Percentiles rank a stretch among this genome's conserved stretches.
These are phyloP conservation scores for Penicillium bovifimosum DNA, from an alignment of 495 filamentous ascomycete genomes.

Conservation along the genomic window DNA sequence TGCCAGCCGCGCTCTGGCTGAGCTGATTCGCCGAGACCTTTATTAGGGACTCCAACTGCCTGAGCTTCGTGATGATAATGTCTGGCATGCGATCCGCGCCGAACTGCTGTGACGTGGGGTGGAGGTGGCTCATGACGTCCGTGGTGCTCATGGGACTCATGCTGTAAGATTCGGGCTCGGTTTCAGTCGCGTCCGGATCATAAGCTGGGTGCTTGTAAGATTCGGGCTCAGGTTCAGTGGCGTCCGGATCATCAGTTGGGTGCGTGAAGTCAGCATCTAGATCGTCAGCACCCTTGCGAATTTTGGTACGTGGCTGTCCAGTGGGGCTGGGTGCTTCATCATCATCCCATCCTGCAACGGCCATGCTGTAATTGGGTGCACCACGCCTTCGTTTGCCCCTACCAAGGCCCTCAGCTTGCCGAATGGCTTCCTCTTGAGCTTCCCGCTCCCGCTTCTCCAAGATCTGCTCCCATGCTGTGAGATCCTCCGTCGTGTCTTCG, in stretches of 20 bases:
- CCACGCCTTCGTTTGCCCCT: slow-evolving; percentile 66
- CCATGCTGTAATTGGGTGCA: slow-evolving; percentile 38
- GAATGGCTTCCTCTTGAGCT: slow-evolving; percentile 60
- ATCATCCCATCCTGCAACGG: slow-evolving; percentile 7
- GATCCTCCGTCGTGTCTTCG: slow-evolving; percentile 39
- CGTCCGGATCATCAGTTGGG: neutral
- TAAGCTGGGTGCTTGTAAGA: neutral
- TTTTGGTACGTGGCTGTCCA: slow-evolving; percentile 23
- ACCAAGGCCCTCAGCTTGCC: slow-evolving; percentile 64
- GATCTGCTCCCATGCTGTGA: slow-evolving; percentile 83
- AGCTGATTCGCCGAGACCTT: too few relatives aligned
- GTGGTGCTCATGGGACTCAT: too few relatives aligned
- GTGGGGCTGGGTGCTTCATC: slow-evolving; percentile 1
- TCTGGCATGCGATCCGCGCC: too few relatives aligned
- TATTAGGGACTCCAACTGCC: too few relatives aligned
- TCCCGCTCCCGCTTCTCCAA: slow-evolving; percentile 73
- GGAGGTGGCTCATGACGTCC: too few relatives aligned
- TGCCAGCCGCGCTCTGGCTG: too few relatives aligned
- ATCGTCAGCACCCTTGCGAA: slow-evolving; percentile 12
- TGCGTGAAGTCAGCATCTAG: slow-evolving; percentile 9
- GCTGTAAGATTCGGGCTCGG: neutral
- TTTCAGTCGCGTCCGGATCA: neutral
- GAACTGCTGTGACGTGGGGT: too few relatives aligned
- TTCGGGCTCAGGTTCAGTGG: neutral
- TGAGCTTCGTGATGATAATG: too few relatives aligned